Conservation (phyloP, 1,284 basidiomycete genomes). For the Ustilago sp. region DNA sequence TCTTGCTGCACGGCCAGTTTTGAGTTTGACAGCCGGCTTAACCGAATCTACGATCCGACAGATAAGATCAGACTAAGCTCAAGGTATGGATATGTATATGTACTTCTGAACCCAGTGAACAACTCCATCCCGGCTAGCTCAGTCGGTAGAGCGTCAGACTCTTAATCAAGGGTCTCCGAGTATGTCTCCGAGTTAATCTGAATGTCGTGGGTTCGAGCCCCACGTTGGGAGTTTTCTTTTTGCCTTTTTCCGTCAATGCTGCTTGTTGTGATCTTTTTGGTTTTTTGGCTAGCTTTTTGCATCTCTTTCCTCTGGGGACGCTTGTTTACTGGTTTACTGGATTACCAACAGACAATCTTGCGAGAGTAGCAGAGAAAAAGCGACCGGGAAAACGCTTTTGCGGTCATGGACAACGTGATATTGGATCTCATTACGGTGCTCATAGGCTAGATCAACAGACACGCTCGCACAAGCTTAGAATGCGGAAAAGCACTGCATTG, state of each 20-base stretch:
- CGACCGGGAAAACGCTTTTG: too few species aligned
- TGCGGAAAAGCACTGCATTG: neutral
- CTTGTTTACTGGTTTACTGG: neutral
- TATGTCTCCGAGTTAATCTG: constrained; percentile 45
- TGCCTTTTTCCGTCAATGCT: neutral
- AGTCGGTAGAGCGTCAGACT: constrained; percentile 70
- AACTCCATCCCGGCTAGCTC: constrained; percentile 68
- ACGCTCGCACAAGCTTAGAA: neutral
- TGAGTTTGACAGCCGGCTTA: neutral
- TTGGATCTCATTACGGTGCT: neutral
- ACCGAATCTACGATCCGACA: neutral
- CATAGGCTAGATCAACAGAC: neutral
- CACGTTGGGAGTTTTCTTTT: constrained; percentile 63
- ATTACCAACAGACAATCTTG: neutral
- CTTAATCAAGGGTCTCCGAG: constrained; percentile 61
- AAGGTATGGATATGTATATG: neutral
- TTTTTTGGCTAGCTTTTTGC: neutral
- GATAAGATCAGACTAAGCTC: neutral
- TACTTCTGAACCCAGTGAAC: neutral
- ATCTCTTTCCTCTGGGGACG: neutral
- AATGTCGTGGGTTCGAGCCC: constrained; percentile 69
- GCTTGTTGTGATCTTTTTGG: neutral
- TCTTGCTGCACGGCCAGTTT: constrained; percentile 1
- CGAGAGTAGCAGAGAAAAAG: neutral
- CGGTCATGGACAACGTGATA: neutral